Conservation (phyloP, 2,329 filamentous ascomycete genomes). For the Cercospora sp. region DNA sequence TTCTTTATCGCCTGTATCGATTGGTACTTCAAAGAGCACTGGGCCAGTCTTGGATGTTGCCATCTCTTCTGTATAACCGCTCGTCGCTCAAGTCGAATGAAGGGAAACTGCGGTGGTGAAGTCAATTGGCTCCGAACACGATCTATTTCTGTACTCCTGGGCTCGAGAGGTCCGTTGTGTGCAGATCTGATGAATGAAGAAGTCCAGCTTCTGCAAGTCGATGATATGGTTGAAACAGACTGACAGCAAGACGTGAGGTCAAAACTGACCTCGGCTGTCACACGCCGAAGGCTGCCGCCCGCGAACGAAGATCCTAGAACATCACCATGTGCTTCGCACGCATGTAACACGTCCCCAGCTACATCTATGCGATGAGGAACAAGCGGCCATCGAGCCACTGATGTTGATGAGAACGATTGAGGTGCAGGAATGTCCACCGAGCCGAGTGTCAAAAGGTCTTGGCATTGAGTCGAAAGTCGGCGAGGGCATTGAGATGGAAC, state of each 20-base stretch:
- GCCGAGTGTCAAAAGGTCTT: neutral
- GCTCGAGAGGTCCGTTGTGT: too few relatives aligned
- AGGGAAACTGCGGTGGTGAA: neutral
- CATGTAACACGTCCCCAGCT: too few relatives aligned
- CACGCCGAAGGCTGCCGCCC: neutral
- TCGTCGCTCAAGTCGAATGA: neutral
- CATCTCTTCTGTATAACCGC: neutral
- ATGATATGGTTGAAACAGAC: too few relatives aligned
- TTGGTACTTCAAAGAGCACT: slow-evolving; percentile 36
- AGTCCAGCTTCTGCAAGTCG: neutral
- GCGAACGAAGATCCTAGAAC: neutral
- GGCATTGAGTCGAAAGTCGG: neutral
- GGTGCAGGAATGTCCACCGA: too few relatives aligned
- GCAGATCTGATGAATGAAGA: too few relatives aligned
- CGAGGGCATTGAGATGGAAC: too few relatives aligned
- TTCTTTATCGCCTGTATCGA: slow-evolving; percentile 22
- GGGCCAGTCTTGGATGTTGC: neutral
- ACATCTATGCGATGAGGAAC: too few relatives aligned
- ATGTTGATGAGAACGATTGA: too few relatives aligned
- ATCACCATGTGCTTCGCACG: neutral
- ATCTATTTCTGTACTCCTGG: too few relatives aligned
- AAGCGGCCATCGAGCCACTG: too few relatives aligned
- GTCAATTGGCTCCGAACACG: too few relatives aligned
- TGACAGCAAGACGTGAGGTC: slow-evolving; percentile 8
- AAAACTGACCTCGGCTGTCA: neutral